Evolutionary conservation across 345 rosid genomes (phyloP), one percentile per base, ranked within the genome.

Genomic region (Lenwebbia sp.): DNA sequence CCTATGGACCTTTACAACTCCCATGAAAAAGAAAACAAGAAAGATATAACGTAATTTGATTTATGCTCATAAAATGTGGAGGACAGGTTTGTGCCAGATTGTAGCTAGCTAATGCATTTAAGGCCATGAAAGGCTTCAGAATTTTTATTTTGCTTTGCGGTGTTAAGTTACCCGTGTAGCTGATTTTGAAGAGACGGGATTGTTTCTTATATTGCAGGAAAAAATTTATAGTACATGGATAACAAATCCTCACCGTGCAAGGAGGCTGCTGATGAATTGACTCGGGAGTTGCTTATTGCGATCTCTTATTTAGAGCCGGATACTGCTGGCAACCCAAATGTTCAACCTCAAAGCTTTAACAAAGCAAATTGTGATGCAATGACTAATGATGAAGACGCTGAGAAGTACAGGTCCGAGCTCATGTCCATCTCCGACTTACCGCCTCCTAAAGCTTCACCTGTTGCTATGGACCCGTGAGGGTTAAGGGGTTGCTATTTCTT

Each of bases 371-470:
- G 13, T 53, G 86, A 15, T 78, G 85, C 83, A 5, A 62, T 28
- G 54, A 58, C n/a, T 14, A 52, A 57, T 44, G 23, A 21, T 82
- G 88, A 87, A 21, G 1, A 9, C 13, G 13, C 54, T 5, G 88
- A 87, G 54, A 82, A 87, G 74, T 87, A 53, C 86, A 84, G 86
- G 53, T 81, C 86, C 13, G 85, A 84, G 54, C 86, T 87, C 58
- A 87, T 87, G 44, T 81, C 88, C 13, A 87, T 87, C 84, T 87
- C 86, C 19, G 50, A 86, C 4, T 41, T 84, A 11, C 88, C 83
- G n/a, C 55, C 57, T 26, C 83, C 86, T n/a, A 40, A 76, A 47
- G 7, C 84, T 30, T 53, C 40, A 78, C 87, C 86, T 11, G 51
- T 50, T 82, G 84, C 47, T 52, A 10, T 30, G 51, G 51, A 82